phyloP scores from a whole-genome alignment of 805 yeast genomes.

The Starmerella tilneyi region DNA sequence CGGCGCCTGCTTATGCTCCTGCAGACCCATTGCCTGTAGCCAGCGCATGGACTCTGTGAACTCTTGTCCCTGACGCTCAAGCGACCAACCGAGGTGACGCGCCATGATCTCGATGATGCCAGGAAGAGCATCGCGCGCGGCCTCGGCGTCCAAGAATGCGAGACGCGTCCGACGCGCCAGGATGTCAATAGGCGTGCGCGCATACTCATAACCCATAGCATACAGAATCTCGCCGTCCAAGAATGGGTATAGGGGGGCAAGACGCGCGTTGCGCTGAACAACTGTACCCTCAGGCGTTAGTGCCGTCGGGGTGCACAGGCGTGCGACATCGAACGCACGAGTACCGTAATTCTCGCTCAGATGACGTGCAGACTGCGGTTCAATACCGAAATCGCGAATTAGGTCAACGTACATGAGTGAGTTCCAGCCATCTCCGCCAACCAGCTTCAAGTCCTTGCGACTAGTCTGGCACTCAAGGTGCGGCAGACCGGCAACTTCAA shows the following conservation, averaged over 20 bases:
- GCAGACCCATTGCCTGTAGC: conserved; percentile 35
- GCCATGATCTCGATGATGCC: conserved; percentile 81
- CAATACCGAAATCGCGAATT: conserved; percentile 65
- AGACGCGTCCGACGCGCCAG: conserved; percentile 86
- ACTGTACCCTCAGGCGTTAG: conserved; percentile 30
- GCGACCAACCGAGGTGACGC: conserved; percentile 64
- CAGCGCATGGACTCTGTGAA: conserved; percentile 31
- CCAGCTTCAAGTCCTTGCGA: conserved; percentile 37
- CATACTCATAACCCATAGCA: conserved; percentile 70
- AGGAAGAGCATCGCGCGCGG: conserved; percentile 69
- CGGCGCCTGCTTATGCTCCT: conserved; percentile 17
- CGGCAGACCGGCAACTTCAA: conserved; percentile 30
- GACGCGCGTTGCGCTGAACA: conserved; percentile 38
- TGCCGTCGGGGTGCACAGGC: conserved; percentile 38
- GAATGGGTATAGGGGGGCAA: conserved; percentile 52
- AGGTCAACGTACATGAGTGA: conserved; percentile 64
- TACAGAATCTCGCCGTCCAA: conserved; percentile 77
- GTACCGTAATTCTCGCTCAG: conserved; percentile 82
- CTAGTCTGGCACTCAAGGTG: conserved; percentile 44
- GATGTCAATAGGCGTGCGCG: conserved; percentile 81
- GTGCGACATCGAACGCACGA: conserved; percentile 58
- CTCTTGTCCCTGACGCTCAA: conserved; percentile 46
- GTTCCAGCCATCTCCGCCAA: conserved; percentile 77
- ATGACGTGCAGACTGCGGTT: conserved; percentile 68
- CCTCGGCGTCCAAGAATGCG: conserved; percentile 81